Evolutionary conservation across 202 grass and related monocot genomes (phyloP).

Genomic region (Setaria viridis): DNA sequence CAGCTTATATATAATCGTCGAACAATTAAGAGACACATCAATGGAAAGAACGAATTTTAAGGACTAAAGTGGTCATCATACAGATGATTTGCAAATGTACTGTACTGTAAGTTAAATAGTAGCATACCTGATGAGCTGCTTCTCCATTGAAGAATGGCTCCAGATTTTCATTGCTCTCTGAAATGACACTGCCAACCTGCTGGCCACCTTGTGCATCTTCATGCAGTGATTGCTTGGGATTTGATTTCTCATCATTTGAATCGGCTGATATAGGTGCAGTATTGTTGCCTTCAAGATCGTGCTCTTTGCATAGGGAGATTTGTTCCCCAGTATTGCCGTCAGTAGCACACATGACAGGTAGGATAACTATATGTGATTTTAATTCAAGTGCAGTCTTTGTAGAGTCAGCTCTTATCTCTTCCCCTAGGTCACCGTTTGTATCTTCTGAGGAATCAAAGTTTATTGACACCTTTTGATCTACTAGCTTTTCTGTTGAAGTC

Average conservation of each 20-base stretch:
- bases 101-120: not conserved
- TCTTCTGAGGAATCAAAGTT: constrained; percentile 43
- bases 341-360: constrained; percentile 33
- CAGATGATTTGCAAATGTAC: not conserved
- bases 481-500: constrained; percentile 51
- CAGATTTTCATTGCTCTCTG: constrained; percentile 46
- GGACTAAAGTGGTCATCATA: constrained; percentile 1
- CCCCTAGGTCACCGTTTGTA: constrained; percentile 37
- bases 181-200: constrained; percentile 13
- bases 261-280: constrained; percentile 14
- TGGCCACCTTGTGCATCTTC: constrained; percentile 52
- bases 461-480: constrained; percentile 35
- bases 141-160: constrained; percentile 37
- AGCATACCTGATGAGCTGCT: constrained; percentile 60
- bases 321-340: constrained; percentile 36
- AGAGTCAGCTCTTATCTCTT: constrained; percentile 40
- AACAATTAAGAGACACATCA: not conserved
- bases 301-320: constrained; percentile 30
- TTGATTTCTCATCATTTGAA: constrained; percentile 50
- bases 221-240: constrained; percentile 48
- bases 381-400: constrained; percentile 41
- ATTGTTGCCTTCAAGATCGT: constrained; percentile 36
- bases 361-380: constrained; percentile 42
- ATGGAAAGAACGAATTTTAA: not conserved
- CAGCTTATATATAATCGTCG: constrained; percentile 4